Percentiles rank a stretch among this genome's conserved stretches.
Conservation (phyloP, 345 rosid genomes). For the Clausena lansium region DNA sequence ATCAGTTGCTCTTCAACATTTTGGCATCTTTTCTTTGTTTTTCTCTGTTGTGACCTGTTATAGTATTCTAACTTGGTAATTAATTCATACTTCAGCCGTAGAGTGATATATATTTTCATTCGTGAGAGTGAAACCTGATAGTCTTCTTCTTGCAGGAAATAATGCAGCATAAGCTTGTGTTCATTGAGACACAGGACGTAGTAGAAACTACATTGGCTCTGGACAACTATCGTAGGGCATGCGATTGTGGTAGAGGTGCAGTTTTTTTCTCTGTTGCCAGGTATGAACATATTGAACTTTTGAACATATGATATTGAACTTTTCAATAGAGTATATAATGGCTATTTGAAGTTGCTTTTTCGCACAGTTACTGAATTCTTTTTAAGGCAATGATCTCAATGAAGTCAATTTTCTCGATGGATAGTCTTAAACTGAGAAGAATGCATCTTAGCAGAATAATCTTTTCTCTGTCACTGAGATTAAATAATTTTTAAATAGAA, state of each 20-base stretch:
- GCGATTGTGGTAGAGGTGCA: conserved; percentile 98
- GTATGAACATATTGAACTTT: conserved; percentile 33
- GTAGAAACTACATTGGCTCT: conserved; percentile 97
- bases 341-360: neutral
- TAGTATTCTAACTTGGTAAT: neutral
- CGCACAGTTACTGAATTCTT: neutral
- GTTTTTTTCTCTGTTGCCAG: conserved; percentile 98
- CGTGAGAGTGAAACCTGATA: conserved; percentile 1
- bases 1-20: conserved; percentile 1
- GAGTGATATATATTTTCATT: neutral
- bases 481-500: neutral
- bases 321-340: neutral
- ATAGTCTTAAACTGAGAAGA: neutral
- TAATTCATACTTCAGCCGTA: neutral
- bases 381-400: neutral
- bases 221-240: conserved; percentile 93
- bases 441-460: neutral
- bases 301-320: neutral
- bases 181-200: conserved; percentile 97
- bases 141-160: conserved; percentile 60
- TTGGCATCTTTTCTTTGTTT: neutral
- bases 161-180: conserved; percentile 96
- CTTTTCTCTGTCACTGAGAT: neutral
- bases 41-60: neutral
- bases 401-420: neutral